Percentiles rank a stretch among this genome's conserved stretches.
Conservation (phyloP, 116 monocot species). For the Dioscorea cayenensis region DNA sequence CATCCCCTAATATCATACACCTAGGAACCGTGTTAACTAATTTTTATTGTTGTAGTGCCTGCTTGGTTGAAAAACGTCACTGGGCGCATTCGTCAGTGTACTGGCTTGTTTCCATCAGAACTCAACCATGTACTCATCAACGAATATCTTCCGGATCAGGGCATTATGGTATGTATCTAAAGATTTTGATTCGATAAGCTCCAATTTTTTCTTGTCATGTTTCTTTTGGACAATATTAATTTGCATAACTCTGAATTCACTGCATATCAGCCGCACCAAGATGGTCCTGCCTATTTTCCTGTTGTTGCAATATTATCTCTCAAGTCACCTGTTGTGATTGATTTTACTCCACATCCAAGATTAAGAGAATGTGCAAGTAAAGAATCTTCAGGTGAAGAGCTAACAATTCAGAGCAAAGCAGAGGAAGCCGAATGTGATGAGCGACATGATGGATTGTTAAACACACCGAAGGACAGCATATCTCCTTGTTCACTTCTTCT, state of each 20-base stretch:
- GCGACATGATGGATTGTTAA: slow-evolving; percentile 2
- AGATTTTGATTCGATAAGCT: neutral
- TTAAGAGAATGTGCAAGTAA: slow-evolving; percentile 11
- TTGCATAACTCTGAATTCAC: neutral
- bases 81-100: slow-evolving; percentile 45
- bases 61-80: slow-evolving; percentile 77
- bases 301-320: slow-evolving; percentile 90
- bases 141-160: slow-evolving; percentile 90
- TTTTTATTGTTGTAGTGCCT: slow-evolving; percentile 59
- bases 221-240: neutral
- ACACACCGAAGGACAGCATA: neutral
- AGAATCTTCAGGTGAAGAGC: slow-evolving; percentile 7
- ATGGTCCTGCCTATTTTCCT: slow-evolving; percentile 96
- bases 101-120: slow-evolving; percentile 74
- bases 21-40: neutral
- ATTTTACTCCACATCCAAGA: slow-evolving; percentile 72
- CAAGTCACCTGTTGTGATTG: slow-evolving; percentile 59
- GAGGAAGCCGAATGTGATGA: slow-evolving; percentile 3
- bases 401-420: neutral
- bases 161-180: slow-evolving; percentile 76
- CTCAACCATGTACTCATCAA: slow-evolving; percentile 97
- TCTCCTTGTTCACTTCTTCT: slow-evolving; percentile 47
- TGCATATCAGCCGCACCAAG: slow-evolving; percentile 78
- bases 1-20: neutral
- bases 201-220: neutral